A percentile compares a stretch with the other conserved stretches of the same genome.
phyloP scores from a whole-genome alignment of 495 filamentous ascomycete genomes.

The Penicillium canescens region DNA sequence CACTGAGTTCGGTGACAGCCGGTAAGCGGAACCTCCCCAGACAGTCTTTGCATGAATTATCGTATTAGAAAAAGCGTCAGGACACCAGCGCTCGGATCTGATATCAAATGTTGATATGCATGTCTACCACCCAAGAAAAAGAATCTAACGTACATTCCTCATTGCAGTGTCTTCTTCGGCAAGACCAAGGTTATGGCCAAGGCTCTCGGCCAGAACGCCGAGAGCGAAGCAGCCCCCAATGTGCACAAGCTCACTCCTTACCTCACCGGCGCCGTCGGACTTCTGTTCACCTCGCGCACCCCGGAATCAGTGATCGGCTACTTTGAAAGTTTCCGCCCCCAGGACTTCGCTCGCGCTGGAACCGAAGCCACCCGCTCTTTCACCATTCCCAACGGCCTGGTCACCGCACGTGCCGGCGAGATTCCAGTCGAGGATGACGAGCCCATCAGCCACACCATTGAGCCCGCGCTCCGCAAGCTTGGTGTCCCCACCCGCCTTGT shows the following conservation, averaged over 20 bases:
- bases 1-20: constrained; percentile 76
- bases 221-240: constrained; percentile 74
- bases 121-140: background rate
- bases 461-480: constrained; percentile 82
- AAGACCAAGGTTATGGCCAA: constrained; percentile 98
- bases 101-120: constrained; percentile 7
- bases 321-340: constrained; percentile 64
- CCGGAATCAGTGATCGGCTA: constrained; percentile 63
- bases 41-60: background rate
- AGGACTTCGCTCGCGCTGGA: constrained; percentile 90
- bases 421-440: constrained; percentile 78
- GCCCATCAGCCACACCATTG: constrained; percentile 79
- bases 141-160: background rate
- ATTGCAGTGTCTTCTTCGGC: constrained; percentile 84
- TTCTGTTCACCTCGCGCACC: constrained; percentile 81
- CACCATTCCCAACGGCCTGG: constrained; percentile 71
- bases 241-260: constrained; percentile 67
- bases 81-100: background rate
- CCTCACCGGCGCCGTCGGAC: constrained; percentile 79
- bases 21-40: constrained; percentile 49
- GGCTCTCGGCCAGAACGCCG: constrained; percentile 74
- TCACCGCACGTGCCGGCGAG: constrained; percentile 76
- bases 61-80: background rate
- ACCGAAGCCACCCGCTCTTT: constrained; percentile 70
- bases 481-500: constrained; percentile 85